Conservation (phyloP, 192 early-diverging fungal species). For the Coemansia sp. region DNA sequence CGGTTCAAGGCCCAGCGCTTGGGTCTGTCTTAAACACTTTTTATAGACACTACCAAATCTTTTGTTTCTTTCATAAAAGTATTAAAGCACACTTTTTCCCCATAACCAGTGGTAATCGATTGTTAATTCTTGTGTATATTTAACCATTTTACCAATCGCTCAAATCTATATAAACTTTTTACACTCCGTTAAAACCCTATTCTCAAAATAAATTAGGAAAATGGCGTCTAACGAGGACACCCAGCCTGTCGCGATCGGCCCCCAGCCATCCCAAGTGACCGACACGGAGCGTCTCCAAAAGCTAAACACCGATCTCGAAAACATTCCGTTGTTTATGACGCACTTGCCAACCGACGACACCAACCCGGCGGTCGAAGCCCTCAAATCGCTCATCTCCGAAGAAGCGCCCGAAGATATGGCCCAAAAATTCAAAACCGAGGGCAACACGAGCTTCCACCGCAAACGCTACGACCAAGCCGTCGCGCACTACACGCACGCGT, state of each 20-base stretch:
- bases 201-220: too few relatives aligned
- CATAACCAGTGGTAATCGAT: too few relatives aligned
- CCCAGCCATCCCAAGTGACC: slow-evolving; percentile 17
- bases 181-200: too few relatives aligned
- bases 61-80: too few relatives aligned
- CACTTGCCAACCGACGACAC: slow-evolving; percentile 70
- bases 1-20: slow-evolving; percentile 53
- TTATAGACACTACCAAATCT: too few relatives aligned
- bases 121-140: too few relatives aligned
- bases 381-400: slow-evolving; percentile 85
- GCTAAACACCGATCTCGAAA: slow-evolving; percentile 61
- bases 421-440: slow-evolving; percentile 91
- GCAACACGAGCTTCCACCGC: slow-evolving; percentile 86
- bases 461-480: slow-evolving; percentile 80
- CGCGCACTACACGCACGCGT: slow-evolving; percentile 82
- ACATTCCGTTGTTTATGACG: slow-evolving; percentile 96
- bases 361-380: slow-evolving; percentile 75
- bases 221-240: too few relatives aligned
- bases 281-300: slow-evolving; percentile 34
- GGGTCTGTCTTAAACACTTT: slow-evolving; percentile 16
- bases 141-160: too few relatives aligned
- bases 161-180: too few relatives aligned
- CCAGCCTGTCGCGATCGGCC: slow-evolving; percentile 11
- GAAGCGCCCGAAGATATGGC: slow-evolving; percentile 93
- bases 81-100: too few relatives aligned